A percentile compares a stretch with the other conserved stretches of the same genome.
Conservation (phyloP, 495 filamentous ascomycete species). For the Hamigera avellanea region DNA sequence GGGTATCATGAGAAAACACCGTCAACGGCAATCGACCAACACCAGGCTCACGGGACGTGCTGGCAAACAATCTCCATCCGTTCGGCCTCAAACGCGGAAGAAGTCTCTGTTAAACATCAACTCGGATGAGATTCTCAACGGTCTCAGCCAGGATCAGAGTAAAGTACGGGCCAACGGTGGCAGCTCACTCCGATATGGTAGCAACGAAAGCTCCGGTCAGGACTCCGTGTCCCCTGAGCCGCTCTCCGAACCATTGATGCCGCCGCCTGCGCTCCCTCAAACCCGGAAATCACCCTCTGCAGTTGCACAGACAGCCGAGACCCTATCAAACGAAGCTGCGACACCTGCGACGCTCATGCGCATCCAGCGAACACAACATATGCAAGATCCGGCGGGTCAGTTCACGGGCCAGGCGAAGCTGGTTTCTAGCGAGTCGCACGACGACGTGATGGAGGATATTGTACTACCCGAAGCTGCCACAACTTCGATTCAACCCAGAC, state of each 20-base stretch:
- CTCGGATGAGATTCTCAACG: constrained; percentile 35
- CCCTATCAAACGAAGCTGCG: constrained; percentile 41
- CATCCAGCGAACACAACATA: constrained; percentile 35
- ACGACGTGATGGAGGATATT: constrained; percentile 57
- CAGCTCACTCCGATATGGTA: constrained; percentile 29
- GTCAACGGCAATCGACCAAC: constrained; percentile 29
- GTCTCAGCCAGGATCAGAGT: constrained; percentile 20
- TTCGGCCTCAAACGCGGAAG: constrained; percentile 55
- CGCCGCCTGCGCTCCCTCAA: constrained; percentile 50
- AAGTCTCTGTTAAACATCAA: constrained; percentile 46
- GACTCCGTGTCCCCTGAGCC: constrained; percentile 66
- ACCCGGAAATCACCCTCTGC: constrained; percentile 44
- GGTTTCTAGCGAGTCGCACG: constrained; percentile 19
- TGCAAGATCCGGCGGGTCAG: constrained; percentile 11
- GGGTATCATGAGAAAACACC: constrained; percentile 25
- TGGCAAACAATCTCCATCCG: constrained; percentile 73
- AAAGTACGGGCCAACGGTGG: constrained; percentile 19
- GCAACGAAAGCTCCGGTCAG: constrained; percentile 49
- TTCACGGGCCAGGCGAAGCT: constrained; percentile 19
- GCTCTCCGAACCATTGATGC: constrained; percentile 57
- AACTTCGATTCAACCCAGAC: constrained; percentile 15
- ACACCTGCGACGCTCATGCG: constrained; percentile 84
- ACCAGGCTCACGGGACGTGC: constrained; percentile 27
- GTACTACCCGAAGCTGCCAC: constrained; percentile 53
- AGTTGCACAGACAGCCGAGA: constrained; percentile 22